Evolutionary conservation across 495 filamentous ascomycete genomes (phyloP), one percentile per base, ranked within the genome.

Genomic region (Penicillium riverlandense): DNA sequence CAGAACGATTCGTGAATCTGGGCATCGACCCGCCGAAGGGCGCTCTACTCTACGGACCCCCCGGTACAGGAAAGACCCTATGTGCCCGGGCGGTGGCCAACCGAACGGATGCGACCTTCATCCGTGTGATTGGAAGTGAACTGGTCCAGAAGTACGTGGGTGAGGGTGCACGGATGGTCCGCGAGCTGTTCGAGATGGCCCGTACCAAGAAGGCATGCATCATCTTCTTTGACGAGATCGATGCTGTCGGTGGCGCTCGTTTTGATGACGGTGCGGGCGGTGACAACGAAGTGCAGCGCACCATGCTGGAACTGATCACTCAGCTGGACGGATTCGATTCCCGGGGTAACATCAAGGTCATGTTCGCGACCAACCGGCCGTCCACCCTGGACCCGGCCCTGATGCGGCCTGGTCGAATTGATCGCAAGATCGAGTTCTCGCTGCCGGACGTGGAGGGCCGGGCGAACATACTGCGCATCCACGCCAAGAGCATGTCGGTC

Each of bases 201-300:
- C 86, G 92, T 40, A 98, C 92, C 35, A 98, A 98, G 80, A 98
- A 98, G 67, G 92, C 92, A 11, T 98, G 92, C 68, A 98, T 98
- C 61, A 98, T 98, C 69, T 98, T 98, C 83, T 98, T 98, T 65
- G 92, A 98, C 71, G 92, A 98, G 70, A 92, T 98, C 53, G 92
- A 98, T 67, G 92, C 92, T 29, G 85, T 98, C 47, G 92, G 92
- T 58, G 92, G 92, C 48, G 92, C 92, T n/a, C 88, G 92, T 54
- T 97, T 98, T 57, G 92, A 98, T 57, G 92, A 98, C 56, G 92
- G 92, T 37, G 94, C 92, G 35, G 92, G 92, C 53, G 92, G 92
- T 48, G 92, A 98, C 65, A 98, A 98, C 62, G 92, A 98, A 61
- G 92, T 98, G n/a, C 92, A 98, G 70, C 77, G 92, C 68, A 98